Percentiles rank a stretch among this genome's conserved stretches.
phyloP scores from a whole-genome alignment of 176 grass and related monocot species.

The Carex pumila region DNA sequence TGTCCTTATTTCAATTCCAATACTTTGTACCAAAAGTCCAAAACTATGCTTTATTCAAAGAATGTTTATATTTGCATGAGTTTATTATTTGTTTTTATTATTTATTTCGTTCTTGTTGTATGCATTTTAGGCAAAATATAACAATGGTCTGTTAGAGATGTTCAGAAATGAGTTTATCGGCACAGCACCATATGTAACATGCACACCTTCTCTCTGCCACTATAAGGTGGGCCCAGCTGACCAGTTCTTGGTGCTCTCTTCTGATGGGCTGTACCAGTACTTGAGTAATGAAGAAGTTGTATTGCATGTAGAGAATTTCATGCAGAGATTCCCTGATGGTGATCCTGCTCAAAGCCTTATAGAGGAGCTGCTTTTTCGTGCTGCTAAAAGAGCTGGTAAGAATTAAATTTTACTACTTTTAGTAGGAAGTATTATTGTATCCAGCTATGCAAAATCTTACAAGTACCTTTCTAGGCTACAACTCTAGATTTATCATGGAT shows the following conservation, averaged over 20 bases:
- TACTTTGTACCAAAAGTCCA: background rate
- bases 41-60: background rate
- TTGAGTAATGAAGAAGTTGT: conserved; percentile 91
- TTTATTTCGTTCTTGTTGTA: background rate
- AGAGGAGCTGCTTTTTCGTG: conserved; percentile 78
- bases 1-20: background rate
- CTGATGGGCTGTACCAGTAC: conserved; percentile 91
- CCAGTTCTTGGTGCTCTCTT: conserved; percentile 88
- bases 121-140: conserved; percentile 55
- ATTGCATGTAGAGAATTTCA: conserved; percentile 82
- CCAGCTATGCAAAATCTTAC: background rate
- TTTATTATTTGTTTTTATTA: background rate
- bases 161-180: conserved; percentile 81
- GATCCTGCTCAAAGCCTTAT: conserved; percentile 95
- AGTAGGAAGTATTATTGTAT: background rate
- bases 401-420: background rate
- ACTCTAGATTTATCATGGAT: too few relatives aligned
- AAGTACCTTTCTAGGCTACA: background rate
- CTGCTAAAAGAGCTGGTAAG: conserved; percentile 86
- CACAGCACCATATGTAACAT: conserved; percentile 64
- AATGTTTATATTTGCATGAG: background rate
- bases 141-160: conserved; percentile 76
- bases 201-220: conserved; percentile 72
- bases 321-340: conserved; percentile 84
- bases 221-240: conserved; percentile 54